phyloP scores from a whole-genome alignment of 352 stramenopile genomes.

The Globisporangium spinosum region DNA sequence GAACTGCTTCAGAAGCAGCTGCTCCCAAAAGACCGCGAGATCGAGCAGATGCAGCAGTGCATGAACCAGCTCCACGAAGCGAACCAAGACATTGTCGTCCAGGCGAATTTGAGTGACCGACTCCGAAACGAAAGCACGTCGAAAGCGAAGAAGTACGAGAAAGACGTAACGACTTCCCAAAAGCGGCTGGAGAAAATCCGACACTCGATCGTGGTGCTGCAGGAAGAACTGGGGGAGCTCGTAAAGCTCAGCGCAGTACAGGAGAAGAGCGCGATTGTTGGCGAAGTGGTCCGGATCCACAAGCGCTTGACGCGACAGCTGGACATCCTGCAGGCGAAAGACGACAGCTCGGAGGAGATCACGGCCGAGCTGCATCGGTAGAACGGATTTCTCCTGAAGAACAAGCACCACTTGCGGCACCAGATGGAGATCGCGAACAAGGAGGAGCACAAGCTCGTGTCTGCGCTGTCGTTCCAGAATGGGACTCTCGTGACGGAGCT shows the following conservation, averaged over 20 bases:
- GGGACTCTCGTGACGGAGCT: constrained; percentile 57
- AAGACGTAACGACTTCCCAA: constrained; percentile 29
- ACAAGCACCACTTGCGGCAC: constrained; percentile 63
- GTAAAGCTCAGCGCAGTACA: constrained; percentile 51
- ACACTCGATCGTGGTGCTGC: constrained; percentile 56
- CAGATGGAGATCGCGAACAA: constrained; percentile 58
- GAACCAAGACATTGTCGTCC: constrained; percentile 68
- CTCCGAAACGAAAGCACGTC: constrained; percentile 44
- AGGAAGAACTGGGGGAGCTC: constrained; percentile 62
- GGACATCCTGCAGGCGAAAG: constrained; percentile 43
- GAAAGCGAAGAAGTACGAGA: constrained; percentile 41
- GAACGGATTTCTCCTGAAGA: constrained; percentile 68
- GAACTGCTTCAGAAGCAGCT: constrained; percentile 67
- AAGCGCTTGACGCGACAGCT: constrained; percentile 56
- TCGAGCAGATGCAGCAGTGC: constrained; percentile 63
- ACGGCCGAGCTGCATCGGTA: constrained; percentile 69
- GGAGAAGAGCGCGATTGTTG: constrained; percentile 59
- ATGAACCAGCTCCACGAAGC: constrained; percentile 49
- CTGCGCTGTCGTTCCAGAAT: constrained; percentile 71
- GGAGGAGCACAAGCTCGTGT: constrained; percentile 70
- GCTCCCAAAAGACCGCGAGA: constrained; percentile 60
- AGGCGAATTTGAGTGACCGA: constrained; percentile 65
- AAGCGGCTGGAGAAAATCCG: constrained; percentile 41
- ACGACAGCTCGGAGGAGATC: constrained; percentile 53
- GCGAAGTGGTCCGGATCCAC: constrained; percentile 62